Evolutionary conservation across 2,329 filamentous ascomycete species (phyloP).

Genomic region (Aspergillus bombycis): DNA sequence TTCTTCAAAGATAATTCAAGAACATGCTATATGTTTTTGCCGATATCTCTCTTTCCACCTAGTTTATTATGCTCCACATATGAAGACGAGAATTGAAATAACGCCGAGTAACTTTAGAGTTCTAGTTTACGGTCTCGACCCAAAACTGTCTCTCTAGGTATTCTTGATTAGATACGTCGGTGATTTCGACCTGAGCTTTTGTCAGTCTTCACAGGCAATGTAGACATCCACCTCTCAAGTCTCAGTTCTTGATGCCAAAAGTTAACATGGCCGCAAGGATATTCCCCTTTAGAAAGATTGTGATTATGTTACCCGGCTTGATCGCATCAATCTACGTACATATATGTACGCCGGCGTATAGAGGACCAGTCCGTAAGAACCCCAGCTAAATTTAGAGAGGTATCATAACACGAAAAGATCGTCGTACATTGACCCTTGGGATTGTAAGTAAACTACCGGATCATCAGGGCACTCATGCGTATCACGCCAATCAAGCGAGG

Average conservation of each 20-base stretch:
- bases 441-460: neutral
- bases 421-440: neutral
- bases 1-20: too few relatives aligned
- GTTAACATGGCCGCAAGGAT: too few relatives aligned
- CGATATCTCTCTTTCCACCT: too few relatives aligned
- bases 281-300: neutral
- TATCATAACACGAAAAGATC: neutral
- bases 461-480: neutral
- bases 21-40: too few relatives aligned
- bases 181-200: too few relatives aligned
- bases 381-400: neutral
- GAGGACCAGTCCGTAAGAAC: neutral
- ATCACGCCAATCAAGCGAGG: neutral
- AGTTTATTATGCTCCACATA: too few relatives aligned
- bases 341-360: too few relatives aligned
- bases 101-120: neutral
- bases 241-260: neutral
- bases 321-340: neutral
- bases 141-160: too few relatives aligned
- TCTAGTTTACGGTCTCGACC: neutral
- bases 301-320: neutral
- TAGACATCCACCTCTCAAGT: neutral
- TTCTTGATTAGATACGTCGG: too few relatives aligned
- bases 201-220: too few relatives aligned
- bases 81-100: neutral